phyloP scores from a whole-genome alignment of 257 asterid genomes.

The Euphrasia confusa region DNA sequence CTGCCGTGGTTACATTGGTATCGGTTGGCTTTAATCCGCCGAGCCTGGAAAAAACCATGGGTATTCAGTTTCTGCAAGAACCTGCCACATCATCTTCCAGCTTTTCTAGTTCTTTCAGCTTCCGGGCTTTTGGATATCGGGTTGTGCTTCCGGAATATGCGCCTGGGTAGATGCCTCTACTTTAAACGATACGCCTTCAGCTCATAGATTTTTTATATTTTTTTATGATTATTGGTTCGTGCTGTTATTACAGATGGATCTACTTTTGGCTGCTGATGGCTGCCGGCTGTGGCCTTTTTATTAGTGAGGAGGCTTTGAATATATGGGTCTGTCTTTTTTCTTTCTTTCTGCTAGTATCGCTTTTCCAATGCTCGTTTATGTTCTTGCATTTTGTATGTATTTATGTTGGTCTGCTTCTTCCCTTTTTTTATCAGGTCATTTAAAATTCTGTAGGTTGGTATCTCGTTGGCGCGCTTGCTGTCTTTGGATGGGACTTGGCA shows the following conservation, averaged over 20 bases:
- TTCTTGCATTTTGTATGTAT: conserved; percentile 21
- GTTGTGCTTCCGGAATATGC: conserved; percentile 73
- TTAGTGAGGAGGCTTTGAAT: conserved; percentile 88
- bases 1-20: conserved; percentile 54
- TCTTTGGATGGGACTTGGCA: conserved; percentile 78
- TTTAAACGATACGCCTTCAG: neutral
- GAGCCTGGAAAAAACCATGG: conserved; percentile 46
- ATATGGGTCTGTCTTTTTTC: conserved; percentile 63
- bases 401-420: conserved; percentile 2
- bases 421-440: conserved; percentile 30
- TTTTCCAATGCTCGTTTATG: conserved; percentile 29
- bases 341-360: conserved; percentile 32
- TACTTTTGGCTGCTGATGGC: conserved; percentile 95
- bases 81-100: conserved; percentile 38
- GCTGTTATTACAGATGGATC: conserved; percentile 61
- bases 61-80: conserved; percentile 46
- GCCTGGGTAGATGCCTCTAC: conserved; percentile 48
- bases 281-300: conserved; percentile 80
- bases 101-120: conserved; percentile 50
- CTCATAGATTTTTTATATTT: neutral
- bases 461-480: conserved; percentile 65
- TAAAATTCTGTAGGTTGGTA: conserved; percentile 67
- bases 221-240: neutral
- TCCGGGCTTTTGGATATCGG: conserved; percentile 66
- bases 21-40: conserved; percentile 43